These are phyloP conservation scores for Waltergamsia citrina DNA, from an alignment of 2,329 filamentous ascomycete species.

Conservation along the genomic window DNA sequence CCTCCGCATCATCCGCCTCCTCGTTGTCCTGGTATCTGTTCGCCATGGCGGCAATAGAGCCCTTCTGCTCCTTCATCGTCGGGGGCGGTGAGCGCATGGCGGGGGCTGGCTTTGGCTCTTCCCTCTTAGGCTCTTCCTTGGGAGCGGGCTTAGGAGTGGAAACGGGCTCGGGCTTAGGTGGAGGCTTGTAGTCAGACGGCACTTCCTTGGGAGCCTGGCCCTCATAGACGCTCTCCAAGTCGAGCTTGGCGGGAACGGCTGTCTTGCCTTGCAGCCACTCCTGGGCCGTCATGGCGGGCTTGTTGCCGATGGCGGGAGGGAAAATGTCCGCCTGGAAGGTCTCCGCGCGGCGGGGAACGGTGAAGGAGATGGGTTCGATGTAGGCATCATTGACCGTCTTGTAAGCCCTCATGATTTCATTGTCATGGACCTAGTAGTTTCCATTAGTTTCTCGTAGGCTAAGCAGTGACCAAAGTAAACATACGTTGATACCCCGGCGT, in stretches of 20 bases:
- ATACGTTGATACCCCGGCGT: slow-evolving; percentile 83
- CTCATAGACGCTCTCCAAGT: slow-evolving; percentile 85
- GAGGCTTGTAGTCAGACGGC: slow-evolving; percentile 55
- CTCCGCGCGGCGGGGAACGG: slow-evolving; percentile 85
- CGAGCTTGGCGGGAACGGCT: slow-evolving; percentile 80
- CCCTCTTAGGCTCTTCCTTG: slow-evolving; percentile 37
- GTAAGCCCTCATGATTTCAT: slow-evolving; percentile 90
- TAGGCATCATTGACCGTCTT: slow-evolving; percentile 94
- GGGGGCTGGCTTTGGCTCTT: slow-evolving; percentile 38
- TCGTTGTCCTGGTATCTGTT: slow-evolving; percentile 73
- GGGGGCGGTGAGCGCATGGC: slow-evolving; percentile 41
- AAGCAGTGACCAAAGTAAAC: slow-evolving; percentile 14
- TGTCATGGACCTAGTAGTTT: slow-evolving; percentile 74
- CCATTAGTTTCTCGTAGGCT: slow-evolving; percentile 4
- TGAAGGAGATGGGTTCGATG: slow-evolving; percentile 96
- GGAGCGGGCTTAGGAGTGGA: slow-evolving; percentile 32
- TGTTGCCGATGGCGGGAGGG: slow-evolving; percentile 72
- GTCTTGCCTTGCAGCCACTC: slow-evolving; percentile 88
- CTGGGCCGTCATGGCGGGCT: slow-evolving; percentile 66
- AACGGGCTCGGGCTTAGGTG: slow-evolving; percentile 24
- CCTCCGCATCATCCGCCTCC: slow-evolving; percentile 52
- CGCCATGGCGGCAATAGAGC: slow-evolving; percentile 76
- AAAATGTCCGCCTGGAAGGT: slow-evolving; percentile 97
- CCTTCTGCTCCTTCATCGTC: slow-evolving; percentile 75
- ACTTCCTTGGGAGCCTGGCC: slow-evolving; percentile 74